Base-by-base conservation (phyloP, 371 early-diverging fungal species). In the Coemansia sp. region DNA sequence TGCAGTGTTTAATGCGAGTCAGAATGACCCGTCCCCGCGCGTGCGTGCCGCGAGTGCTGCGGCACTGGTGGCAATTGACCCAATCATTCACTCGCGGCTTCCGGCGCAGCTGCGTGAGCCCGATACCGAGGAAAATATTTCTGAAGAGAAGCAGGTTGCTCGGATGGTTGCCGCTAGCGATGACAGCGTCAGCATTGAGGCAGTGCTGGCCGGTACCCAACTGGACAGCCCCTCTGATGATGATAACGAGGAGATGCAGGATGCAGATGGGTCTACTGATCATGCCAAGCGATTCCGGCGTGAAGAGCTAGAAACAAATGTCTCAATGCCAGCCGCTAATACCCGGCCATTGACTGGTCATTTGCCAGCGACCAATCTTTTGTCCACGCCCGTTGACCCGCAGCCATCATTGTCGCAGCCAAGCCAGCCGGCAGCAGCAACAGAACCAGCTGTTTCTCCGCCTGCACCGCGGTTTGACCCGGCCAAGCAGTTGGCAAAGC, bases 91-190 rank as follows among this genome's bases (percentile, higher is more conserved):
- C 36, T 52, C 67, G 2, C 65, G 73, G 2, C 58, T 76, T 4
- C 76, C 76, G 9, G 76, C 76, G 8, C 76, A 76, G 63, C 60
- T 71, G 40, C 63, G 76, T 11, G 73, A 54, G 11, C 76, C 71
- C 2, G 76, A 66, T 26, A 57, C 62, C 2, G 66, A 74, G 10
- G 57, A 70, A 11, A 36, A 50, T 14, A 5, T 59, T n/a, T 63
- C 67, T 31, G 31, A 40, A 0, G 63, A 67, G 40, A 31, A 20
- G 3, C 53, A 53, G 16, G 53, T 53, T 6, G n/a, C 53, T 53
- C 36, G 20, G 36, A 35, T 53, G 36, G 35, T 53, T 34, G n/a
- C 35, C 20, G 34, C 38, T n/a, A 16, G 35, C 8, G 53, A 53
- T 30, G 48, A 26, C 34, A 53, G 36, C 35, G n/a, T 35, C 20